Conservation (phyloP, 2,329 filamentous ascomycete species). For the Ophiostoma australiae region DNA sequence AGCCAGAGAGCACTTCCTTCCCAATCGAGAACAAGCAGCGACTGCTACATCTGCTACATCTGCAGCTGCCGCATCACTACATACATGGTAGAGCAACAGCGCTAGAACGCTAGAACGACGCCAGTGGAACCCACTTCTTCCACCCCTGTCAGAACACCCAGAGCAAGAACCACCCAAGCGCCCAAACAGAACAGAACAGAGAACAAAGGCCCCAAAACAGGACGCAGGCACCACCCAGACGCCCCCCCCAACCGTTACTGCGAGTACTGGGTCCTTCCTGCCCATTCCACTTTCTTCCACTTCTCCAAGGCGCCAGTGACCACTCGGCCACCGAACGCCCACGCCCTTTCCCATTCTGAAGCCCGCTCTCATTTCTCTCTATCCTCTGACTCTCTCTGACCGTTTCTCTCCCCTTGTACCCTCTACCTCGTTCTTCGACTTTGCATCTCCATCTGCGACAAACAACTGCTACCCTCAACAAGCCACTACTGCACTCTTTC, state of each 20-base stretch:
- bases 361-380: neutral
- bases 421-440: constrained; percentile 7
- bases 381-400: neutral
- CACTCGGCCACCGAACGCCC: neutral
- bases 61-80: neutral
- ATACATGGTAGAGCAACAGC: no score
- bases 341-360: neutral
- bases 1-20: neutral
- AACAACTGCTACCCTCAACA: constrained; percentile 5
- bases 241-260: constrained; percentile 1
- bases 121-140: neutral
- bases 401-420: neutral
- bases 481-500: neutral
- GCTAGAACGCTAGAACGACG: neutral
- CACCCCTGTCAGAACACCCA: neutral
- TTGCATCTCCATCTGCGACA: constrained; percentile 6
- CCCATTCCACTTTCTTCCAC: neutral
- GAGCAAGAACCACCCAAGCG: neutral
- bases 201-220: neutral
- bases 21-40: constrained; percentile 6
- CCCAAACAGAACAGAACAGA: neutral
- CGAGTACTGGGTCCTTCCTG: neutral
- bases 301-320: constrained; percentile 1
- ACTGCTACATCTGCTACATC: neutral
- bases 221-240: neutral